Base-by-base conservation (phyloP, 129 eudicot genomes). In the Pseudognaphalium luteoalbum region DNA sequence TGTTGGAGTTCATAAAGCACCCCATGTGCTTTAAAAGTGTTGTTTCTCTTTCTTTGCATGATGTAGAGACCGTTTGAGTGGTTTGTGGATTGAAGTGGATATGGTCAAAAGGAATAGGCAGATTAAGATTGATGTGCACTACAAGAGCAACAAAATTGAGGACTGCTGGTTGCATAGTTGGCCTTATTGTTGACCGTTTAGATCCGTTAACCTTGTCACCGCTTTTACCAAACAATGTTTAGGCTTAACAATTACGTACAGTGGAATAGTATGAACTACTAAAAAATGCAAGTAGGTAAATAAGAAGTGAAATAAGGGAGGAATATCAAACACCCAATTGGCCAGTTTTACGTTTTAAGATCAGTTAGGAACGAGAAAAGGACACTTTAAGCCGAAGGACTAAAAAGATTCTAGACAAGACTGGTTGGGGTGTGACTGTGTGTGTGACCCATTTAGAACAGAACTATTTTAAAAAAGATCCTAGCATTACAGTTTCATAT, bases 101-200 rank as follows among this genome's bases (percentile, higher is more conserved):
- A 67, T 35, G 74, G 74, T 76, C 74, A 76, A 67, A 51, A 76
- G 74, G 58, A 52, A 67, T 76, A 21, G 66, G 65, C 16, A 9
- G 20, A 35, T 33, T 66, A 65, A 5, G 54, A 68, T 21, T 41
- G 32, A 50, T 65, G 72, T 75, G 70, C 25, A 64, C 65, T 22
- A 33, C 68, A 76, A 60, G 4, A 15, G 69, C 30, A 6, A 61
- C 66, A 2, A 30, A 15, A 14, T 14, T 61, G 35, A 61, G 15
- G 69, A 39, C 81, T 15, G 15, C 58, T 56, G 41, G 34, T 37
- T 68, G 74, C 50, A 4, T 67, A 11, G 37, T 66, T 22, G 80
- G 66, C 9, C 58, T 37, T 41, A 69, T 71, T 71, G 50, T 63
- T 71, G 16, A 21, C 66, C 7, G 32, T 60, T 60, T 60, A 15